Base-by-base conservation (phyloP, 805 yeast genomes). In the Schizosaccharomyces japonicus region DNA sequence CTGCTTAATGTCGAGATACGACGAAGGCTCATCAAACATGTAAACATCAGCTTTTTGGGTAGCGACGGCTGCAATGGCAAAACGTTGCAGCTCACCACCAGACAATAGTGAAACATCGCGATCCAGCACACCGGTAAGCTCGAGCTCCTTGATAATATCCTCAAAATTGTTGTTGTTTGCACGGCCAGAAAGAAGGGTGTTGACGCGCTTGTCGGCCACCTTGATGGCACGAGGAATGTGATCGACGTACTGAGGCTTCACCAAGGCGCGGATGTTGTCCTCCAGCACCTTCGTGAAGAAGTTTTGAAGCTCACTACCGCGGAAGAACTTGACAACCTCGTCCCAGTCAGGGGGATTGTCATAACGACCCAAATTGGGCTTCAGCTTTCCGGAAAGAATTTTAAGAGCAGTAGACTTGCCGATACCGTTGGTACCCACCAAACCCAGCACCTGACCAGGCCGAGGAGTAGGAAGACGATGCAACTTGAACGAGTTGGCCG, bases 21-120 rank as follows among this genome's bases (percentile, higher is more conserved):
- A 90, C 17, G 96, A 85, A 44, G 98, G 98, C 69, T 90, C 98
- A 67, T 90, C 98, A 65, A 90, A 90, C 98, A 90, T 90, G 67
- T 90, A 90, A 42, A 90, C 96, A 56, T 83, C 80, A 49, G 96
- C 96, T 29, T 68, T 69, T 66, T 87, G 96, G 44, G 85, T 84
- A 70, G 94, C 82, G 13, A 96, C 81, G 84, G 90, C 79, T 57
- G 90, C 98, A 61, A 90, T 78, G 45, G 98, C 96, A 61, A 90
- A 90, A 69, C 98, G 78, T 69, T 90, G 98, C 62, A 90, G 71
- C 67, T 90, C 98, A 65, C 98, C 98, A 77, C 98, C 98, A 44
- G 95, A 83, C 54, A 90, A 72, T 57, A 82, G 80, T 47, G 73
- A 70, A 45, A 90, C 80, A 53, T 90, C 98, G 72, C 99, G 82